These are phyloP conservation scores for Globisporangium splendens DNA, from an alignment of 352 stramenopile species.

Conservation along the genomic window DNA sequence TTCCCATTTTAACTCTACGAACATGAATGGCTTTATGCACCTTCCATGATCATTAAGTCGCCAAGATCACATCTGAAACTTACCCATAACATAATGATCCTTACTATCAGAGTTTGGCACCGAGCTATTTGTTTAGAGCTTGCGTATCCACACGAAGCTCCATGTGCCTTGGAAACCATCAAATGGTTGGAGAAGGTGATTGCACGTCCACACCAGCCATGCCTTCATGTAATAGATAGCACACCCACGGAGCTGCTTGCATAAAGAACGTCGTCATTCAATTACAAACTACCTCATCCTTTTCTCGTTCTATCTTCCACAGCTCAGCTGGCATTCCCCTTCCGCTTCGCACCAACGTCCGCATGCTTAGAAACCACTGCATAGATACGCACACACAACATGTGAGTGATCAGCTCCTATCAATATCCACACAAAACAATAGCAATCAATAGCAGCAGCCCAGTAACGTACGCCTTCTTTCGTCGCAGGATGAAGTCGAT, in stretches of 20 bases:
- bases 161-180: too few relatives aligned
- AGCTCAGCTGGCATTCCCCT: neutral
- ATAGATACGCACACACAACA: neutral
- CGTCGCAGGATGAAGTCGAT: constrained; percentile 81
- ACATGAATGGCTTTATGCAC: neutral
- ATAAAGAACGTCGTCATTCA: constrained; percentile 5
- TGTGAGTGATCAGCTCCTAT: neutral
- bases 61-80: too few relatives aligned
- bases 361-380: constrained; percentile 22
- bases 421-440: neutral
- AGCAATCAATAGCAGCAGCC: neutral
- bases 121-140: too few relatives aligned
- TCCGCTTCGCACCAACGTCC: neutral
- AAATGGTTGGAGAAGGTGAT: neutral
- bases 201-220: neutral
- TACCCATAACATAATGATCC: too few relatives aligned
- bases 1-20: neutral
- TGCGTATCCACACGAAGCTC: too few relatives aligned
- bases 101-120: too few relatives aligned
- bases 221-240: neutral
- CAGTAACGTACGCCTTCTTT: constrained; percentile 80
- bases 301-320: constrained; percentile 3
- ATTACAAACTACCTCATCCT: constrained; percentile 1
- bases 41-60: too few relatives aligned
- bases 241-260: neutral